Conservation (phyloP, 805 yeast genomes). For the Novakomyces olei region DNA sequence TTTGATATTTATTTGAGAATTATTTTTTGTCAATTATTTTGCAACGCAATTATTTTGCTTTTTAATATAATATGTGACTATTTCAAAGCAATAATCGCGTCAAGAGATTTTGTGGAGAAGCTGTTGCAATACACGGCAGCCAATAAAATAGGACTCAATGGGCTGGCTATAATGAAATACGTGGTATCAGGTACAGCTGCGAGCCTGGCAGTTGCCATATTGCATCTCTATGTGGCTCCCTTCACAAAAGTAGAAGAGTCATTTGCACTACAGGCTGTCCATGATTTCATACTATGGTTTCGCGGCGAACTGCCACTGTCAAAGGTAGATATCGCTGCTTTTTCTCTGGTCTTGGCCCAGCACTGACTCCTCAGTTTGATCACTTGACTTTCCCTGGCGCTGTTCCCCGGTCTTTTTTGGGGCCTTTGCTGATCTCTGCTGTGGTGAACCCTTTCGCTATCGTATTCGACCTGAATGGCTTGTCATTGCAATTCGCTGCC, state of each 20-base stretch:
- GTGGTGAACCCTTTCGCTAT: slow-evolving; percentile 23
- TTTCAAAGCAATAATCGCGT: no score
- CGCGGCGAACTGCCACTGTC: neutral
- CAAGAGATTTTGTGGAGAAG: no score
- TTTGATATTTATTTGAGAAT: no score
- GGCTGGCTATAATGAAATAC: no score
- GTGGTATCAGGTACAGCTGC: no score
- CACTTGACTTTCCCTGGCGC: slow-evolving; percentile 68
- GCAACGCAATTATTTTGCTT: no score
- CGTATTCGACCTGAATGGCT: slow-evolving; percentile 2
- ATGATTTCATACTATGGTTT: slow-evolving; percentile 44
- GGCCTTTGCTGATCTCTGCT: slow-evolving; percentile 34
- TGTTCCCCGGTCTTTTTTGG: slow-evolving; percentile 70
- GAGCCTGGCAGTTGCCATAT: no score
- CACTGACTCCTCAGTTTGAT: slow-evolving; percentile 29
- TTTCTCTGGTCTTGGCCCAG: neutral
- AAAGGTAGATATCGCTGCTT: neutral
- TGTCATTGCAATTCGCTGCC: slow-evolving; percentile 14
- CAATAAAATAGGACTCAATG: no score
- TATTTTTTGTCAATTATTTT: no score
- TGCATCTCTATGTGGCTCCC: slow-evolving; percentile 41
- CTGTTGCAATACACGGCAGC: no score
- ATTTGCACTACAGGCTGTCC: slow-evolving; percentile 71
- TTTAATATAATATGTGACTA: no score
- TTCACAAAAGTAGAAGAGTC: slow-evolving; percentile 88